A percentile compares a stretch with the other conserved stretches of the same genome.
These are phyloP conservation scores for Eragrostis tef DNA, from an alignment of 202 grass and related monocot species.

Conservation along the genomic window DNA sequence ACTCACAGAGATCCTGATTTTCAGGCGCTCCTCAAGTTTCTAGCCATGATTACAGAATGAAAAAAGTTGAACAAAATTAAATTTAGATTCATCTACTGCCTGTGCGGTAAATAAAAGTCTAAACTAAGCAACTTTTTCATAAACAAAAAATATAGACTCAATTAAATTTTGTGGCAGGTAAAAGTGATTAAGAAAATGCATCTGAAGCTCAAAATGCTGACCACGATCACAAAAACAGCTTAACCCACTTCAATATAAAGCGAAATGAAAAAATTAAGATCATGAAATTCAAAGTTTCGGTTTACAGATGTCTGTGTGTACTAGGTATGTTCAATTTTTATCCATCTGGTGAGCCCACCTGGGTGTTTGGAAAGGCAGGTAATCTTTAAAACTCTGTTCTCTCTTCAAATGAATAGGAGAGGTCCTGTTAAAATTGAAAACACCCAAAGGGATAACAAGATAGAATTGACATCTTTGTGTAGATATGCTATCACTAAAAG, in stretches of 20 bases:
- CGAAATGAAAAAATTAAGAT: no score
- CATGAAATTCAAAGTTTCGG: no score
- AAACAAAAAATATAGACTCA: slow-evolving; percentile 2
- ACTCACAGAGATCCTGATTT: not conserved
- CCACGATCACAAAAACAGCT: not conserved
- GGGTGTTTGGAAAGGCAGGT: not conserved
- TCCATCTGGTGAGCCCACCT: not conserved
- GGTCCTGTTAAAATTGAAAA: not conserved
- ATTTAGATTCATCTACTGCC: not conserved
- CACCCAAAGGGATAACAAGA: slow-evolving; percentile 10
- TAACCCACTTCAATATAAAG: no score
- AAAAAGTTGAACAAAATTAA: no score
- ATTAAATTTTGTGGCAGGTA: no score
- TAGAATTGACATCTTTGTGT: slow-evolving; percentile 27
- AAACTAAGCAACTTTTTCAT: not conserved
- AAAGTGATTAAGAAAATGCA: not conserved
- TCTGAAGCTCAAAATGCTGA: not conserved
- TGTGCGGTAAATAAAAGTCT: not conserved
- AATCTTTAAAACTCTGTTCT: not conserved
- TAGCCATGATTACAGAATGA: not conserved
- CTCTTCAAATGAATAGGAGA: not conserved
- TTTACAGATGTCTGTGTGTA: no score
- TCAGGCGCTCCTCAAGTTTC: not conserved
- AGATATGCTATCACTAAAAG: slow-evolving; percentile 9
- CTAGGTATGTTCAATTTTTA: no score